Evolutionary conservation across 164 flowering plant species (phyloP).

Genomic region (Warburgia ugandensis): DNA sequence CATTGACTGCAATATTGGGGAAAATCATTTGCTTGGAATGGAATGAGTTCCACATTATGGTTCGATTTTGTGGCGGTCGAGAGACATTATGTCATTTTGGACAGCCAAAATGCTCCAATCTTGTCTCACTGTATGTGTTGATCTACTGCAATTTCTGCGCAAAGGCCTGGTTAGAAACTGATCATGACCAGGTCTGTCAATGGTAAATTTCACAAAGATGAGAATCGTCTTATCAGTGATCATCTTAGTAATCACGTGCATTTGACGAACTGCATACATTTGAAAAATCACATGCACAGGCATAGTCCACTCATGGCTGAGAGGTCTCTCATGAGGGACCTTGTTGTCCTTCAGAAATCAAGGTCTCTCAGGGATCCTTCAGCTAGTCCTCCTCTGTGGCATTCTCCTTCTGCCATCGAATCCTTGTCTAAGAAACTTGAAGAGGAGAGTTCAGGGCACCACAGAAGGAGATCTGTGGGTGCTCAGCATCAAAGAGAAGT

Average conservation of each 20-base stretch:
- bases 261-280: constrained; percentile 88
- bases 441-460: constrained; percentile 28
- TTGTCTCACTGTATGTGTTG: not conserved
- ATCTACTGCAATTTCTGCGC: constrained; percentile 12
- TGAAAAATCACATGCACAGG: constrained; percentile 94
- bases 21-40: not conserved
- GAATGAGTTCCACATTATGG: constrained; percentile 1
- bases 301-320: constrained; percentile 72
- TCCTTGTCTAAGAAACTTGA: constrained; percentile 42
- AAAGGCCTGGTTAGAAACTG: constrained; percentile 22
- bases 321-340: constrained; percentile 78
- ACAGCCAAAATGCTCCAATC: not conserved
- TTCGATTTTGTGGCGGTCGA: not conserved
- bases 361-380: constrained; percentile 92
- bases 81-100: not conserved
- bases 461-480: constrained; percentile 59
- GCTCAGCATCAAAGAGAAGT: constrained; percentile 34
- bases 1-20: not conserved
- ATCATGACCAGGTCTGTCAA: constrained; percentile 78
- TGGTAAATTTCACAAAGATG: constrained; percentile 70
- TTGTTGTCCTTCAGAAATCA: constrained; percentile 78
- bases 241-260: constrained; percentile 91
- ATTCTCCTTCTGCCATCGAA: constrained; percentile 60
- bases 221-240: constrained; percentile 69
- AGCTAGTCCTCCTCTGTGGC: constrained; percentile 81